These are phyloP conservation scores for Botrytis medusae DNA, from an alignment of 2,329 filamentous ascomycete genomes.

Conservation along the genomic window DNA sequence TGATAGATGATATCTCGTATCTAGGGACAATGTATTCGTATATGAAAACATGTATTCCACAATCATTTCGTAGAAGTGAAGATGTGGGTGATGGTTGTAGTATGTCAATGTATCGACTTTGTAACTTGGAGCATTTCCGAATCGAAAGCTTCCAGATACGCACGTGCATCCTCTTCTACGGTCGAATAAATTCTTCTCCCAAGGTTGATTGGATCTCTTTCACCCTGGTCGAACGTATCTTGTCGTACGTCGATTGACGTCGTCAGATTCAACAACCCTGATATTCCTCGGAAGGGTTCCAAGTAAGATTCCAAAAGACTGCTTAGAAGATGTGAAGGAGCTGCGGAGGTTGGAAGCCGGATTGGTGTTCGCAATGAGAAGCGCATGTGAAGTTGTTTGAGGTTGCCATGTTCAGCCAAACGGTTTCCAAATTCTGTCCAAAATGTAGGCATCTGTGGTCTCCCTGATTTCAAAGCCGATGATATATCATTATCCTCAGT, in stretches of 20 bases:
- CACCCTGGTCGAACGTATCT: not conserved
- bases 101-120: not conserved
- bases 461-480: not conserved
- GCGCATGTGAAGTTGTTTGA: not conserved
- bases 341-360: not conserved
- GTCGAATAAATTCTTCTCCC: not conserved
- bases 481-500: not conserved
- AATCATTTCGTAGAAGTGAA: not conserved
- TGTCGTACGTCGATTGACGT: not conserved
- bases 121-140: not conserved
- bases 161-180: not conserved
- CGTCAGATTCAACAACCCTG: not conserved
- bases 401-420: not conserved
- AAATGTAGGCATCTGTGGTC: not conserved
- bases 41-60: not conserved
- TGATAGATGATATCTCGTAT: not conserved
- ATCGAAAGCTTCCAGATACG: not conserved
- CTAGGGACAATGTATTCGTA: not conserved
- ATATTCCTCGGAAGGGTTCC: not conserved
- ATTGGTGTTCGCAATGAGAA: not conserved
- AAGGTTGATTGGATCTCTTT: not conserved
- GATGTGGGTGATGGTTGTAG: not conserved
- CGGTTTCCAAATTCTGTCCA: not conserved
- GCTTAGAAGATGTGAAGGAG: not conserved
- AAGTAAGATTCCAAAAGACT: not conserved